Conservation (phyloP, 257 asterid species). For the Fraxinus anomala region DNA sequence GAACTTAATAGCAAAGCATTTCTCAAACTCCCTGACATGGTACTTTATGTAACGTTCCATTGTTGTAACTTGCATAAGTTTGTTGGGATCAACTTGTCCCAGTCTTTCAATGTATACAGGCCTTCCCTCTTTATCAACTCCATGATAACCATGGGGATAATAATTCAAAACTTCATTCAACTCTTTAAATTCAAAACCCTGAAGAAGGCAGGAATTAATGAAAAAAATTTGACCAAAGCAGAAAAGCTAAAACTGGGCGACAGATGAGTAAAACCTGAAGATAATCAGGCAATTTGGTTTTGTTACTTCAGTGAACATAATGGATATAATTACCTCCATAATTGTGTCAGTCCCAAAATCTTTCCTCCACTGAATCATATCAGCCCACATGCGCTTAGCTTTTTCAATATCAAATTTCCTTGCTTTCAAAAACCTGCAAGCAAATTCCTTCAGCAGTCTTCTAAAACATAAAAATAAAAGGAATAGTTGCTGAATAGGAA, state of each 20-base stretch:
- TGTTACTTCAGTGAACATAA: not conserved
- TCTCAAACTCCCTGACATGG: slow-evolving; percentile 89
- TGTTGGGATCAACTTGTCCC: slow-evolving; percentile 81
- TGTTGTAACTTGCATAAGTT: slow-evolving; percentile 90
- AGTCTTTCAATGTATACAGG: slow-evolving; percentile 69
- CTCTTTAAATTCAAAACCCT: slow-evolving; percentile 91
- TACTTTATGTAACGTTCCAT: slow-evolving; percentile 79
- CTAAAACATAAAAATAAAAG: slow-evolving; percentile 12
- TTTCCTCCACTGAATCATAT: slow-evolving; percentile 96
- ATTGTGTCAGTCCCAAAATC: slow-evolving; percentile 87
- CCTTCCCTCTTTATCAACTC: slow-evolving; percentile 67
- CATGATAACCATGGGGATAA: slow-evolving; percentile 96
- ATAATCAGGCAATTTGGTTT: not conserved
- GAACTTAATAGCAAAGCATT: slow-evolving; percentile 70
- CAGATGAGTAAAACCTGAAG: not conserved
- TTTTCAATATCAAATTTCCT: slow-evolving; percentile 87
- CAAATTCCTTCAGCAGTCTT: not conserved
- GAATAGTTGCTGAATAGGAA: slow-evolving; percentile 22
- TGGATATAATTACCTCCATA: slow-evolving; percentile 48
- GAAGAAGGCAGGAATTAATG: slow-evolving; percentile 16
- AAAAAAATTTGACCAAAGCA: slow-evolving; percentile 1
- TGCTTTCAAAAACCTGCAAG: slow-evolving; percentile 85
- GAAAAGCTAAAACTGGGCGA: not conserved
- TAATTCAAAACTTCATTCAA: slow-evolving; percentile 71
- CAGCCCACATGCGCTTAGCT: slow-evolving; percentile 97